A percentile compares a stretch with the other conserved stretches of the same genome.
Evolutionary conservation across 139 green algal species (phyloP).

Genomic region (Chlorella sorokiniana): DNA sequence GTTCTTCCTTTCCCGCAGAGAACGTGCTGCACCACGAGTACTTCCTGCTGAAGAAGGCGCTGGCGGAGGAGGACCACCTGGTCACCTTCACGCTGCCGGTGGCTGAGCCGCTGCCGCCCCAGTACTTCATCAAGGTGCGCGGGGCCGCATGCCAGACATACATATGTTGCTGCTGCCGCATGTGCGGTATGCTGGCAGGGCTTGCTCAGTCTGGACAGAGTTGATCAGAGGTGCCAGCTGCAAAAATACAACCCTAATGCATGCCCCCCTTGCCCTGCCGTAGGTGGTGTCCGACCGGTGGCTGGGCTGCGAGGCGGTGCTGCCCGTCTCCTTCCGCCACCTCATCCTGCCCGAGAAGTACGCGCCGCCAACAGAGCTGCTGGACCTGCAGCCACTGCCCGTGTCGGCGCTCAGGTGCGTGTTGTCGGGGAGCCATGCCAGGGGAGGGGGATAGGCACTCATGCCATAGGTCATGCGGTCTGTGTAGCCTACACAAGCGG

Average conservation of each 20-base stretch:
- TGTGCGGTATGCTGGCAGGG: not conserved
- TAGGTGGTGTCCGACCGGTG: slow-evolving; percentile 78
- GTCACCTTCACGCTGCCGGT: slow-evolving; percentile 95
- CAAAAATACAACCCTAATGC: not conserved
- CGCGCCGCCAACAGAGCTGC: slow-evolving; percentile 93
- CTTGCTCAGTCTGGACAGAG: too few species aligned
- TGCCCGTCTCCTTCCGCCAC: slow-evolving; percentile 90
- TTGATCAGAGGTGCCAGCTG: too few species aligned
- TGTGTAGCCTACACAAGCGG: too few species aligned
- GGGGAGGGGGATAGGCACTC: too few species aligned
- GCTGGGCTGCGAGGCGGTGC: slow-evolving; percentile 85
- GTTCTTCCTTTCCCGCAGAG: slow-evolving; percentile 52
- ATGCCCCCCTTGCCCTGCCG: not conserved
- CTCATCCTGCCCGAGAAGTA: slow-evolving; percentile 97
- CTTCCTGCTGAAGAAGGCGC: slow-evolving; percentile 90
- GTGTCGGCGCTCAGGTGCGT: slow-evolving; percentile 75
- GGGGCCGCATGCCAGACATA: not conserved
- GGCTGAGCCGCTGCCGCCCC: slow-evolving; percentile 92
- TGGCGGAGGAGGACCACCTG: slow-evolving; percentile 83
- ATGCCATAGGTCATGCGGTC: too few species aligned
- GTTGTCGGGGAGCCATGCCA: too few species aligned
- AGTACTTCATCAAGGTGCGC: slow-evolving; percentile 91
- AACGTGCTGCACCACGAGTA: slow-evolving; percentile 94
- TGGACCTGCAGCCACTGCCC: slow-evolving; percentile 97
- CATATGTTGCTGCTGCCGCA: not conserved